These are phyloP conservation scores for Prunus salicina DNA, from an alignment of 306 rosid species.

Conservation along the genomic window DNA sequence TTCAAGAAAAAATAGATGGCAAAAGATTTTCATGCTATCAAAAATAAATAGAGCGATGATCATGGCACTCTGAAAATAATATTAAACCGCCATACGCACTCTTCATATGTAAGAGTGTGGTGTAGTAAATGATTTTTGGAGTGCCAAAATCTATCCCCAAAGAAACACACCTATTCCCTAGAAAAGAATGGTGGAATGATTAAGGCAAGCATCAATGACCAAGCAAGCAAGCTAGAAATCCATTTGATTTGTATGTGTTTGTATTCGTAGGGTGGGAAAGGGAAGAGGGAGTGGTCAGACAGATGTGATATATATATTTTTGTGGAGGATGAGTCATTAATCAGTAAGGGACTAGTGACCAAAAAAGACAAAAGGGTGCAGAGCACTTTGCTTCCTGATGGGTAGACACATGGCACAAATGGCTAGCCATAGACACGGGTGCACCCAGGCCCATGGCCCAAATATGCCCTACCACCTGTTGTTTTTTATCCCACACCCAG, in stretches of 20 bases:
- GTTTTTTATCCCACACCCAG: conserved; percentile 16
- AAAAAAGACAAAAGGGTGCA: conserved; percentile 38
- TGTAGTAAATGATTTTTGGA: no score
- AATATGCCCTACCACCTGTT: conserved; percentile 11
- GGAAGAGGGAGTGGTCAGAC: background rate
- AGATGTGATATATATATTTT: conserved; percentile 25
- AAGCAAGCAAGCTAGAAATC: conserved; percentile 1
- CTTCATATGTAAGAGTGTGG: no score
- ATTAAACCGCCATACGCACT: no score
- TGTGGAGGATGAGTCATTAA: conserved; percentile 64
- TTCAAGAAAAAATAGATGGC: no score
- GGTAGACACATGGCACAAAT: conserved; percentile 41
- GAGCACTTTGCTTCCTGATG: conserved; percentile 41
- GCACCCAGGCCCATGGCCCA: conserved; percentile 26
- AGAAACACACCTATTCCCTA: no score
- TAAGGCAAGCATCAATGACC: background rate
- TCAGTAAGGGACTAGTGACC: conserved; percentile 36
- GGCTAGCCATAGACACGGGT: conserved; percentile 27
- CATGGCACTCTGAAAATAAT: no score
- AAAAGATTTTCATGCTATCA: no score
- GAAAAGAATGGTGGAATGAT: background rate
- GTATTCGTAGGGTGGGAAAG: conserved; percentile 5
- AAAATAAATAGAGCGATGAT: no score
- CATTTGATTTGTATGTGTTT: background rate
- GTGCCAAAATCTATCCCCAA: no score